A percentile compares a stretch with the other conserved stretches of the same genome.
phyloP scores from a whole-genome alignment of 2,329 filamentous ascomycete genomes.

The Xylariaceae sp. region DNA sequence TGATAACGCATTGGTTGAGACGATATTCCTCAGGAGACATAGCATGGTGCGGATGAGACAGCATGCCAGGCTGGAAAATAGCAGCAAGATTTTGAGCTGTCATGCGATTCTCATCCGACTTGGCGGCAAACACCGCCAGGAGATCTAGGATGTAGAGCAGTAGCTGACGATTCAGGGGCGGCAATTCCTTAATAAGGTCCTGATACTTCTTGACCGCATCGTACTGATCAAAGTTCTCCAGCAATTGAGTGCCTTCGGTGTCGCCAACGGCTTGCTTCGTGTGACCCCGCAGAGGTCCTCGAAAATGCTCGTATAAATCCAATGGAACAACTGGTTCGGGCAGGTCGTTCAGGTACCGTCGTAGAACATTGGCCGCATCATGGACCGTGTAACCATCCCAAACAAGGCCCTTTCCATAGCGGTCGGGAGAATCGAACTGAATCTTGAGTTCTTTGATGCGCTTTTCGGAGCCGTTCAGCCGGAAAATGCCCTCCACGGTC shows the following conservation, averaged over 20 bases:
- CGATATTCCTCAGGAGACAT: slow-evolving; percentile 95
- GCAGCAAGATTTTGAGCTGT: slow-evolving; percentile 89
- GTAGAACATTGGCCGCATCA: slow-evolving; percentile 93
- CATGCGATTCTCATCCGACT: slow-evolving; percentile 96
- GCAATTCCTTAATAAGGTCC: slow-evolving; percentile 83
- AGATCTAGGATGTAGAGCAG: slow-evolving; percentile 94
- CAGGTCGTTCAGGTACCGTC: slow-evolving; percentile 91
- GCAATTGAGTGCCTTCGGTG: slow-evolving; percentile 62
- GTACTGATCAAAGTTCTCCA: slow-evolving; percentile 68
- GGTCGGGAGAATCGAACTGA: slow-evolving; percentile 87
- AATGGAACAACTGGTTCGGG: slow-evolving; percentile 95
- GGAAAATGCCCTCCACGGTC: slow-evolving; percentile 92
- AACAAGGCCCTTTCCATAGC: slow-evolving; percentile 92
- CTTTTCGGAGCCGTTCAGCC: slow-evolving; percentile 91
- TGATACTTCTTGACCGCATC: slow-evolving; percentile 81
- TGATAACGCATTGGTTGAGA: slow-evolving; percentile 91
- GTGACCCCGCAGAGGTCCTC: slow-evolving; percentile 68
- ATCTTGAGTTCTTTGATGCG: slow-evolving; percentile 94
- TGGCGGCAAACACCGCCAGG: slow-evolving; percentile 92
- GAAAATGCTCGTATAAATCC: slow-evolving; percentile 86
- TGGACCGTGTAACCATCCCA: slow-evolving; percentile 98
- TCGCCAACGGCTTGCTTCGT: slow-evolving; percentile 69
- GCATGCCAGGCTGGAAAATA: slow-evolving; percentile 94
- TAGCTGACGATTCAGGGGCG: slow-evolving; percentile 86
- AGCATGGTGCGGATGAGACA: slow-evolving; percentile 89